Base-by-base conservation (phyloP, 1,139 yeast species). In the Taphrina deformans region DNA sequence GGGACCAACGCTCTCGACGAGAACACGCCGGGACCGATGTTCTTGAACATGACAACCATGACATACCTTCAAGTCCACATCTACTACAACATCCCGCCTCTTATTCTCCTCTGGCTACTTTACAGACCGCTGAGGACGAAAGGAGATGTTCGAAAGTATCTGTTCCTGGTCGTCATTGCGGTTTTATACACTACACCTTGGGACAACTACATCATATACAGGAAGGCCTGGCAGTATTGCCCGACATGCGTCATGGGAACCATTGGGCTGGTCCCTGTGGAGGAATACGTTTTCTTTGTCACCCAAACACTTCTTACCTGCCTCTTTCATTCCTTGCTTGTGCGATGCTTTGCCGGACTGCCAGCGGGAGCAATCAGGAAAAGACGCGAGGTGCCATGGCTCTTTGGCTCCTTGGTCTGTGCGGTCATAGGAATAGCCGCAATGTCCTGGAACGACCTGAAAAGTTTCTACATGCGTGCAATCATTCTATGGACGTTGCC, bases 141-240 rank as follows among this genome's bases (percentile, higher is more conserved):
- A 18, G 56, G 45, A 10, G 65, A 62, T 29, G 18, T 41, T 18
- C 40, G 56, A 27, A 62, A 62, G 38, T 62, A 44, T 26, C 26
- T 40, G 21, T 55, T 62, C 40, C 62, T 62, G 23, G 50, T 40
- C 40, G 41, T 55, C 23, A 55, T 62, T 23, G 65, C 65, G 14
- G 62, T 62, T n/a, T n/a, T 55, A 9, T 62, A 62, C 62, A 62
- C 65, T 10, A 62, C 65, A 33, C 62, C 65, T 3, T 62, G 65
- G 65, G 65, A 62, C 41, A 62, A 55, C 46, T 62, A 55, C 55
- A 55, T 62, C 62, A 62, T 62, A 29, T 55, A 55, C 31, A 44
- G 52, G 41, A 52, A 55, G 21, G 65, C 65, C 16, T 62, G 65
- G 65, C 50, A 46, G 33, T 62, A 62, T 24, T 55, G 65, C 18